Conservation (phyloP, 202 grass and related monocot genomes). For the Eragrostis tef region DNA sequence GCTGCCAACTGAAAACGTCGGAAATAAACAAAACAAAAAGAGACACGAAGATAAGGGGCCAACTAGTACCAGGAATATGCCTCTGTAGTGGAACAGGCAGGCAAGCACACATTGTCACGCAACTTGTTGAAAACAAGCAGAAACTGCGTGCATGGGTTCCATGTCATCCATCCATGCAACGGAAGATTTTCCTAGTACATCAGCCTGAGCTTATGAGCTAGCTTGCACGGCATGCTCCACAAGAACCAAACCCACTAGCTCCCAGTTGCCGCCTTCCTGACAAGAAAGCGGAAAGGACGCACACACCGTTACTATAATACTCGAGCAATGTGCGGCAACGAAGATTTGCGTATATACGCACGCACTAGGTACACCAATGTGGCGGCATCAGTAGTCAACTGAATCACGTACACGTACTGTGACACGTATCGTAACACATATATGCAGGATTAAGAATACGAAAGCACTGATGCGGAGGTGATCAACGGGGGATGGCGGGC, state of each 20-base stretch:
- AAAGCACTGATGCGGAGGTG: too few species aligned
- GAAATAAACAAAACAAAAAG: constrained; percentile 4
- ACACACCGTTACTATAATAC: neutral
- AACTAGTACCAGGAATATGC: neutral
- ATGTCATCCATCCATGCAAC: constrained; percentile 44
- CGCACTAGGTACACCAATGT: neutral
- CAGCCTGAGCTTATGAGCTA: neutral
- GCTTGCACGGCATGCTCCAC: neutral
- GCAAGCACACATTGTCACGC: neutral
- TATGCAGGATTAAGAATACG: too few species aligned
- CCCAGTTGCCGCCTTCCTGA: too few species aligned
- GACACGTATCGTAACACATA: neutral
- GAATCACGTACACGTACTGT: neutral
- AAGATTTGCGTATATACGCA: neutral
- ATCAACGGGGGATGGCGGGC: too few species aligned
- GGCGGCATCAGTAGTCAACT: neutral
- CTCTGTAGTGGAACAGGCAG: neutral
- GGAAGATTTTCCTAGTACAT: constrained; percentile 13
- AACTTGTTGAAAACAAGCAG: neutral
- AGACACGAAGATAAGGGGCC: constrained; percentile 24
- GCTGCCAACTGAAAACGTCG: neutral
- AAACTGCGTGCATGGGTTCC: constrained; percentile 40
- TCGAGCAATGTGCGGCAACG: neutral
- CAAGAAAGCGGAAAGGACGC: neutral
- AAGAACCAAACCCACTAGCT: neutral